Percentiles rank a stretch among this genome's conserved stretches.
These are phyloP conservation scores for Hippophae gyantsensis DNA, from an alignment of 306 rosid genomes.

Conservation along the genomic window DNA sequence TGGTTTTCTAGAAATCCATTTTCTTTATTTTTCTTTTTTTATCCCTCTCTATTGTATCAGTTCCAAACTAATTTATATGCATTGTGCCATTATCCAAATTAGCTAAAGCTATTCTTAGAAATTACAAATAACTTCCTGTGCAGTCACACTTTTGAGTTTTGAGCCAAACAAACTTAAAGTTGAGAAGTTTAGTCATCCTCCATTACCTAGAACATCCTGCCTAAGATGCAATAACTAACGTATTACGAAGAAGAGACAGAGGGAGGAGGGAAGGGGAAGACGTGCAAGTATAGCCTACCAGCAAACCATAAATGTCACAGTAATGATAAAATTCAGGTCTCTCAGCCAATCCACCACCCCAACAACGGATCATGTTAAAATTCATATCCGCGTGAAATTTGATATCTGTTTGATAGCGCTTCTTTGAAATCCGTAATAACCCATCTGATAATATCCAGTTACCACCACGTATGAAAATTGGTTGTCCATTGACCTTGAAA, in stretches of 20 bases:
- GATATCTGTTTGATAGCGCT: conserved; percentile 76
- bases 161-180: too few species aligned
- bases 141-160: too few species aligned
- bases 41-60: too few species aligned
- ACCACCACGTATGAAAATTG: conserved; percentile 80
- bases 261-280: neutral
- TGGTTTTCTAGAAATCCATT: too few species aligned
- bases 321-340: conserved; percentile 89
- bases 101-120: too few species aligned
- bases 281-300: conserved; percentile 39
- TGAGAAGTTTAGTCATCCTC: neutral
- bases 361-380: conserved; percentile 93
- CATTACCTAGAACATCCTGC: neutral
- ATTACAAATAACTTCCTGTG: too few species aligned
- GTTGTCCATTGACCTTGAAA: conserved; percentile 91
- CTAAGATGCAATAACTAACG: conserved; percentile 3
- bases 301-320: conserved; percentile 81
- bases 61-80: too few species aligned
- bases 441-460: conserved; percentile 99
- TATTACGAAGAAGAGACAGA: conserved; percentile 2
- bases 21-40: too few species aligned
- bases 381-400: conserved; percentile 96
- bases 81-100: too few species aligned
- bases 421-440: conserved; percentile 69
- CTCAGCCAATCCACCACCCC: conserved; percentile 97